Evolutionary conservation across 2,329 filamentous ascomycete genomes (phyloP).

Genomic region (Fusarium denticulatum): DNA sequence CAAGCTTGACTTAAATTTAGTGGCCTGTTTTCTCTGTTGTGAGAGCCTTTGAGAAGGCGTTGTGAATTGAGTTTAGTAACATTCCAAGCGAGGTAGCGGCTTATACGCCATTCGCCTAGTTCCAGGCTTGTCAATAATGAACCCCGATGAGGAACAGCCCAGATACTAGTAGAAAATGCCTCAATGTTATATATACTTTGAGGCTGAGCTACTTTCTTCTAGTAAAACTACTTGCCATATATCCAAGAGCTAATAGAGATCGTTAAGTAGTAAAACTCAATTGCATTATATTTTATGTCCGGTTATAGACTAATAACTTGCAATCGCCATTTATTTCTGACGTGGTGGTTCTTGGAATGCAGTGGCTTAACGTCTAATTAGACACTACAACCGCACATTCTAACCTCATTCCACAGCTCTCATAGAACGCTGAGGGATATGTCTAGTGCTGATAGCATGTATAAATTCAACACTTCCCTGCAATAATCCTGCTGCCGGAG

Average conservation of each 20-base stretch:
- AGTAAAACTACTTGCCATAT: not conserved
- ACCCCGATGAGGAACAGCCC: no score
- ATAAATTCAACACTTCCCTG: rapidly evolving
- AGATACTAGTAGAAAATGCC: not conserved
- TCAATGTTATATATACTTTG: no score
- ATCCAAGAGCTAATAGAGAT: not conserved
- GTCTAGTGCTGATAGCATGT: rapidly evolving
- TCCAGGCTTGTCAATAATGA: no score
- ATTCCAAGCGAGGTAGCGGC: not conserved
- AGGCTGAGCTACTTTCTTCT: not conserved
- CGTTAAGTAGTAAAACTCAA: not conserved
- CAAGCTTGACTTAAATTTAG: rapidly evolving
- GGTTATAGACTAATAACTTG: no score
- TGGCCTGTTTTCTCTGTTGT: not conserved
- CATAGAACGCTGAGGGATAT: not conserved
- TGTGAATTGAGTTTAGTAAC: not conserved
- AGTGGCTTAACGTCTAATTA: not conserved
- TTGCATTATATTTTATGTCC: not conserved
- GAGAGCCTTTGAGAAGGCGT: rapidly evolving
- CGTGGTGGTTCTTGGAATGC: not conserved
- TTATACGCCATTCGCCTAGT: not conserved
- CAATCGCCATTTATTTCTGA: no score
- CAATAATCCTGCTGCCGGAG: rapidly evolving
- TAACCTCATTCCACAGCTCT: rapidly evolving
- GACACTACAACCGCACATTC: not conserved